Evolutionary conservation across 305 asterid species (phyloP).

Genomic region (Ilex paraguariensis): DNA sequence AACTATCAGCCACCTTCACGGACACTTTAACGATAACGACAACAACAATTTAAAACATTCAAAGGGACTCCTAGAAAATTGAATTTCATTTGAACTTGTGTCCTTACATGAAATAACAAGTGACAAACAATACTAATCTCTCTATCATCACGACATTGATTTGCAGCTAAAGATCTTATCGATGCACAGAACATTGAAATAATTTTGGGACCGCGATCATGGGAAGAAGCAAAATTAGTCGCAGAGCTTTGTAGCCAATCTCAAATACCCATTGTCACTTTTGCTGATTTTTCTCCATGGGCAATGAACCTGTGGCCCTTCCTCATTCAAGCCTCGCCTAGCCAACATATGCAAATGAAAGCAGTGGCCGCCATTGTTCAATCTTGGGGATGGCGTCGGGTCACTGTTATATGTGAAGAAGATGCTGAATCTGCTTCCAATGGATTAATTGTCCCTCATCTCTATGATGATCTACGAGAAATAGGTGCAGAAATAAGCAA

Average conservation of each 20-base stretch:
- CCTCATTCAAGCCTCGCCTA: slow-evolving; percentile 30
- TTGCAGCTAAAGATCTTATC: slow-evolving; percentile 30
- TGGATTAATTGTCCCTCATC: slow-evolving; percentile 16
- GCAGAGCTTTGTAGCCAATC: slow-evolving; percentile 23
- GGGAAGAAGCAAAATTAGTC: slow-evolving; percentile 36
- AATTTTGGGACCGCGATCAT: slow-evolving; percentile 33
- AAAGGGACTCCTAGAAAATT: too few relatives aligned
- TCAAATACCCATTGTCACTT: slow-evolving; percentile 22
- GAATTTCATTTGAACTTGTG: too few relatives aligned
- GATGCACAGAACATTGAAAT: slow-evolving; percentile 17
- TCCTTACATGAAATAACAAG: too few relatives aligned
- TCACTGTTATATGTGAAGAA: slow-evolving; percentile 35
- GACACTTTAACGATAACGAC: too few relatives aligned
- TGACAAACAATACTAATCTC: too few relatives aligned
- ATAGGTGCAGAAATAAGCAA: slow-evolving; percentile 20
- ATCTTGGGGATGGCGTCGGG: slow-evolving; percentile 27
- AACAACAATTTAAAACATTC: too few relatives aligned
- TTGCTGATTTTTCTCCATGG: slow-evolving; percentile 25
- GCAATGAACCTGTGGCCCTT: slow-evolving; percentile 23
- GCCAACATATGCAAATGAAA: slow-evolving; percentile 22
- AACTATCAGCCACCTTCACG: too few relatives aligned
- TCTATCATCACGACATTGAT: too few relatives aligned
- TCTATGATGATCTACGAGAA: slow-evolving; percentile 17
- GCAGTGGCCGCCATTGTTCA: slow-evolving; percentile 27
- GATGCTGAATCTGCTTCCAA: slow-evolving; percentile 1